Evolutionary conservation across 139 green algal species (phyloP), one percentile per base, ranked within the genome.

Genomic region (Pycnococcus provasolii): DNA sequence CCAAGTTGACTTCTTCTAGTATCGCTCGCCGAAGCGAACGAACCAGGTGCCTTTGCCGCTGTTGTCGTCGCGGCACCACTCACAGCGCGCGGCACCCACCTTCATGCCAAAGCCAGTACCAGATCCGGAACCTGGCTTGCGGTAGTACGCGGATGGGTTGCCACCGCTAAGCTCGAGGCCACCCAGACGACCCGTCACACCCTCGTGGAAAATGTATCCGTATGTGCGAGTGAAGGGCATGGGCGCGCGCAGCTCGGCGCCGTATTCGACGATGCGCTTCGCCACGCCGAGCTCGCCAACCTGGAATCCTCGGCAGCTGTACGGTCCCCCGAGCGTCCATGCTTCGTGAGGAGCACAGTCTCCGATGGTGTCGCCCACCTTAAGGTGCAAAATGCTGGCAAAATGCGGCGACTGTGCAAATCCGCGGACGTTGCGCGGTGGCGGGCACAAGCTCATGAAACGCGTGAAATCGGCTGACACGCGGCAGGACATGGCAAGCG

Each of bases 91-190:
- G 4, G 84, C 79, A 37, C 89, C 79, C 26, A 95, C 60, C 79
- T 91, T 92, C 3, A 96, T 5, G 41, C 94, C 94, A 3, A 68
- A 77, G 2, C 94, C 94, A n/a, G 80, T 74, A 13, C 70, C 81
- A 13, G 74, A 74, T n/a, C 93, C 92, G 9, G 66, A 71, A 1
- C 94, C 94, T 3, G 85, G 75, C 51, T 89, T 86, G 13, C 88
- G 66, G 82, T 91, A 98, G 67, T 90, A 98, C 68, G 88, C 80
- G 0, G 88, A 97, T 5, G 94, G 94, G 76, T 91, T 95, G 52
- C 92, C 92, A 1, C 62, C 57, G 50, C 89, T 76, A 6, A 85
- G 53, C 54, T 75, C 74, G 4, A 62, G 87, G 66, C 72, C 85
- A 40, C 87, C 83, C 39, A 98, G 80, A 26, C 26, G 44, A 78